Percentiles rank a stretch among this genome's conserved stretches.
phyloP scores from a whole-genome alignment of 257 asterid species.

The Lavandula angustifolia region DNA sequence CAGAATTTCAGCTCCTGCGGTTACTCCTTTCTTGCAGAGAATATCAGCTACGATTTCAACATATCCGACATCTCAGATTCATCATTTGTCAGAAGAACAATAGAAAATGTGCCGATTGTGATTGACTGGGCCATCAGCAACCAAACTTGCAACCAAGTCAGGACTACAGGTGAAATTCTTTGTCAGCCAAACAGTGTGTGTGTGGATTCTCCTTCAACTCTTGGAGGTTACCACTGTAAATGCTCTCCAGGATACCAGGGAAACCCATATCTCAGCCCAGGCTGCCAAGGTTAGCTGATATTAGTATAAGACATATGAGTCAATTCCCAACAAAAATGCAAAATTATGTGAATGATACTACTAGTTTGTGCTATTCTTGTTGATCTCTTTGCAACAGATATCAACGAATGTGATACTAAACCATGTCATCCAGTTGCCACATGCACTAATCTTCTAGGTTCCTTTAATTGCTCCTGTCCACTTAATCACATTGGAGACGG shows the following conservation, averaged over 20 bases:
- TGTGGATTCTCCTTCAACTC: conserved; percentile 31
- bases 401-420: conserved; percentile 33
- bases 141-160: conserved; percentile 17
- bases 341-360: not conserved
- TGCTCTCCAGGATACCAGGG: conserved; percentile 42
- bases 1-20: conserved; percentile 38
- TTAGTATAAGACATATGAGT: not conserved
- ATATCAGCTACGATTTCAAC: conserved; percentile 27
- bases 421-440: conserved; percentile 33
- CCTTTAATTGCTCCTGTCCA: conserved; percentile 36
- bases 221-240: conserved; percentile 42
- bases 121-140: conserved; percentile 43
- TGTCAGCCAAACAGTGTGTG: conserved; percentile 27
- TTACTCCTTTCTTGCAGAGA: conserved; percentile 39
- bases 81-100: not conserved
- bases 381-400: conserved; percentile 24
- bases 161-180: not conserved
- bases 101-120: conserved; percentile 28
- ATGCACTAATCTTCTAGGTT: conserved; percentile 35
- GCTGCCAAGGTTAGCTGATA: conserved; percentile 52
- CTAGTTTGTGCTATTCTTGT: not conserved
- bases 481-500: conserved; percentile 33
- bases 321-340: not conserved
- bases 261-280: conserved; percentile 44
- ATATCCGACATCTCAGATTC: conserved; percentile 30